Percentiles rank a stretch among this genome's conserved stretches.
phyloP scores from a whole-genome alignment of 805 yeast species.

The Candida morakotiae region DNA sequence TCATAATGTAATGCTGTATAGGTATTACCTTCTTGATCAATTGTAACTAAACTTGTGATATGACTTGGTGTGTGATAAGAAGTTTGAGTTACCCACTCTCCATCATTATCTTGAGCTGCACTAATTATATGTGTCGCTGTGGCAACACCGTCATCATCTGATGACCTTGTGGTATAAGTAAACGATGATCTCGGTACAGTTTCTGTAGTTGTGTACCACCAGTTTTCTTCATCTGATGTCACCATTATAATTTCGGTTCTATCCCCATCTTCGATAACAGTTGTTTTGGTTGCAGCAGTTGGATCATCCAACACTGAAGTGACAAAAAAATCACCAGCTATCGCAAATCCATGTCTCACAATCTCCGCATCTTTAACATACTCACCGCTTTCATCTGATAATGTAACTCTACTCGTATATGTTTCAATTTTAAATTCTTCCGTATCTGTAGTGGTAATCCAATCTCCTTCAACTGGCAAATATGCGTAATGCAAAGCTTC shows the following conservation, averaged over 20 bases:
- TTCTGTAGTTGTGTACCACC: background rate
- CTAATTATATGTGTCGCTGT: background rate
- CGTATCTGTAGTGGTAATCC: background rate
- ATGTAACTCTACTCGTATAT: background rate
- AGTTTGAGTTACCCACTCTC: background rate
- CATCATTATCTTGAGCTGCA: background rate
- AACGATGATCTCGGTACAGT: background rate
- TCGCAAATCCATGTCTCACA: background rate
- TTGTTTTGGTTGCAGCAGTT: background rate
- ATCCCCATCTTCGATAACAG: background rate
- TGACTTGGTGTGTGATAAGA: background rate
- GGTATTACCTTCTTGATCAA: background rate
- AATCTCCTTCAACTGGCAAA: background rate
- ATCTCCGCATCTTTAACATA: background rate
- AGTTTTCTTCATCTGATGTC: background rate
- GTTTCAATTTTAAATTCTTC: background rate
- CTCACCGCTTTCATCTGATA: background rate
- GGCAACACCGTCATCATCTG: background rate
- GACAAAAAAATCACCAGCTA: background rate
- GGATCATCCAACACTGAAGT: background rate
- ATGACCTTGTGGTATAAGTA: background rate
- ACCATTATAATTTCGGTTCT: background rate
- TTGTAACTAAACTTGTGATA: background rate
- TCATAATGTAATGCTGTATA: background rate
- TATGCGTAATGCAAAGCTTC: background rate